A percentile compares a stretch with the other conserved stretches of the same genome.
phyloP scores from a whole-genome alignment of 1,139 yeast genomes.

The Magnusiomyces paraingens region DNA sequence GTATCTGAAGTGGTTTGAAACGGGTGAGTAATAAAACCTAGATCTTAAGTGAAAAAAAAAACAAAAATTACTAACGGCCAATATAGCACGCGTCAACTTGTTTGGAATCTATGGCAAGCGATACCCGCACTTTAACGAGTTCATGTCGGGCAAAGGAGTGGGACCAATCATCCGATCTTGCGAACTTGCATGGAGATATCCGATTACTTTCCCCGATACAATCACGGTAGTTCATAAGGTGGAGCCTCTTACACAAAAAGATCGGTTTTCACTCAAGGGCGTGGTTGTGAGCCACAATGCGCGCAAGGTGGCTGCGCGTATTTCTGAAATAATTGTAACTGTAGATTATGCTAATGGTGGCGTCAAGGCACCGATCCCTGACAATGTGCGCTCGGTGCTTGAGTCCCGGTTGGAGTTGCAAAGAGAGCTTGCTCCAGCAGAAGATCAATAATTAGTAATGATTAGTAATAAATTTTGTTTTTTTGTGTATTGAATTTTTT shows the following conservation, averaged over 20 bases:
- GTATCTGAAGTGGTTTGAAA: constrained; percentile 34
- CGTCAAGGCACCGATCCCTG: constrained; percentile 30
- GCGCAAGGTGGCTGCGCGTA: constrained; percentile 32
- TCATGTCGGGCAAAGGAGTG: constrained; percentile 25
- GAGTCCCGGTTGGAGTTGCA: constrained; percentile 12
- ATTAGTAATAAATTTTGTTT: background rate
- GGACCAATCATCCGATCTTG: constrained; percentile 33
- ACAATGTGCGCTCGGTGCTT: constrained; percentile 15
- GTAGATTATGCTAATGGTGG: constrained; percentile 31
- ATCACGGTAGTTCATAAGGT: constrained; percentile 31
- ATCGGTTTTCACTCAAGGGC: constrained; percentile 30
- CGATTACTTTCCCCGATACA: constrained; percentile 30
- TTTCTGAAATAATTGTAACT: constrained; percentile 31
- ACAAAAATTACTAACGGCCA: background rate
- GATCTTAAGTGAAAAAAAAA: background rate
- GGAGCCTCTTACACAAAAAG: constrained; percentile 24
- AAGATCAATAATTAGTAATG: background rate
- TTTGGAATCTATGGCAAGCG: constrained; percentile 18
- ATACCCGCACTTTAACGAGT: constrained; percentile 20
- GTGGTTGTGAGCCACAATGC: constrained; percentile 34
- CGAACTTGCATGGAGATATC: constrained; percentile 33
- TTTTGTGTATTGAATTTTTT: background rate
- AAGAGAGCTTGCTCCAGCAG: background rate
- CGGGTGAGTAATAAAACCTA: constrained; percentile 15
- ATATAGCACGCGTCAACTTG: constrained; percentile 29